Conservation (phyloP, 2,329 filamentous ascomycete species). For the Mycosphaerella sp. region DNA sequence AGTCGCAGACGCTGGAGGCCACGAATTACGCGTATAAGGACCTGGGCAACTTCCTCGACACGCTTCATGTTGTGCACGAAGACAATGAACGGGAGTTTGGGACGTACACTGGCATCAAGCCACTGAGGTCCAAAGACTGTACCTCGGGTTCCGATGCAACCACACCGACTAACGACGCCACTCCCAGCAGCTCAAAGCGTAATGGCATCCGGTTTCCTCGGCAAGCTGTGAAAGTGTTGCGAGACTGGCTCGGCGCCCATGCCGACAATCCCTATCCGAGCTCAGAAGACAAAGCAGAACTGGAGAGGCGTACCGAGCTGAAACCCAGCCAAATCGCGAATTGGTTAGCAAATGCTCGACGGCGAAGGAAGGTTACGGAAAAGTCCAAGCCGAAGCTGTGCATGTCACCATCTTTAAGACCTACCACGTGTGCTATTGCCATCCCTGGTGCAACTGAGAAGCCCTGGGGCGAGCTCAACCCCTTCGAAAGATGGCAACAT, state of each 20-base stretch:
- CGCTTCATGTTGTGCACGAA: conserved; percentile 44
- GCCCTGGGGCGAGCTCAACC: conserved; percentile 49
- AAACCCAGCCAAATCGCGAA: conserved; percentile 81
- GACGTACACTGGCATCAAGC: conserved; percentile 32
- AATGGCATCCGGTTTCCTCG: conserved; percentile 71
- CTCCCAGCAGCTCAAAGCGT: conserved; percentile 32
- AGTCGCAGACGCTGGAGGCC: conserved; percentile 28
- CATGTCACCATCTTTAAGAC: conserved; percentile 59
- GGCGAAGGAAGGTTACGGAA: conserved; percentile 67
- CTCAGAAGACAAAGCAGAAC: conserved; percentile 74
- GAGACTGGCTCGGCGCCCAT: conserved; percentile 78
- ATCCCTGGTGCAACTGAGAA: conserved; percentile 54
- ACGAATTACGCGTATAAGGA: conserved; percentile 24
- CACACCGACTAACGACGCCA: conserved; percentile 22
- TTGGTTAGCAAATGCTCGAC: conserved; percentile 85
- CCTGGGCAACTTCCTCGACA: conserved; percentile 40
- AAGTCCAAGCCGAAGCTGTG: conserved; percentile 35
- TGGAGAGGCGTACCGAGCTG: conserved; percentile 73
- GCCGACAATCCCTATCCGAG: conserved; percentile 79
- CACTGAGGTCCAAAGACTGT: conserved; percentile 24
- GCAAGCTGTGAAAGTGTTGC: conserved; percentile 71
- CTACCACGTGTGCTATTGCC: conserved; percentile 60
- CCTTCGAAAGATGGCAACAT: conserved; percentile 63
- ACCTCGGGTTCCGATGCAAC: conserved; percentile 16
- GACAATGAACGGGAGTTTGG: conserved; percentile 34